These are phyloP conservation scores for Xylariales sp. DNA, from an alignment of 2,329 filamentous ascomycete genomes.

Conservation along the genomic window DNA sequence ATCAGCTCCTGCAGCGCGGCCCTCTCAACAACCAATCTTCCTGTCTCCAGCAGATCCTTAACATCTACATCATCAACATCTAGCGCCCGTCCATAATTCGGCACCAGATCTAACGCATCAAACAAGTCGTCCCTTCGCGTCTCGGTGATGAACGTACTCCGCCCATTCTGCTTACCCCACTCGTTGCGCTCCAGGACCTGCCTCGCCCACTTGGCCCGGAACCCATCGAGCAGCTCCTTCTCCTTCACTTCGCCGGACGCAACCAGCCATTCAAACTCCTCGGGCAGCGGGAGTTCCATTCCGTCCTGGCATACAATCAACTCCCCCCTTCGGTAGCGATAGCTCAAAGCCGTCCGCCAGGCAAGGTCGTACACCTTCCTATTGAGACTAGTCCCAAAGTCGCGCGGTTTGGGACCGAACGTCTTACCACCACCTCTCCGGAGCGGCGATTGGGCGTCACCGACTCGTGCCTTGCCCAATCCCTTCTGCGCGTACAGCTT, in stretches of 20 bases:
- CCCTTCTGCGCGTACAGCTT: slow-evolving; percentile 90
- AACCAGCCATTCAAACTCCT: slow-evolving; percentile 41
- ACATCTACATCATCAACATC: slow-evolving; percentile 81
- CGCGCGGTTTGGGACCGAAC: slow-evolving; percentile 85
- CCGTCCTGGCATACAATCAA: slow-evolving; percentile 78
- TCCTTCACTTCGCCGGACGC: slow-evolving; percentile 31
- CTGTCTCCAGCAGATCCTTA: slow-evolving; percentile 85
- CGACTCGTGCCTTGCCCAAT: slow-evolving; percentile 71
- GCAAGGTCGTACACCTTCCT: slow-evolving; percentile 92
- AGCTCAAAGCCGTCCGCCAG: slow-evolving; percentile 89
- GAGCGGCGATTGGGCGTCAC: slow-evolving; percentile 77
- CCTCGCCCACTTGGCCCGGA: slow-evolving; percentile 57
- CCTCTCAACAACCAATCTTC: slow-evolving; percentile 82
- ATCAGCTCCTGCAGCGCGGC: slow-evolving; percentile 73
- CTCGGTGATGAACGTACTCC: slow-evolving; percentile 71
- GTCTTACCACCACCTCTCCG: slow-evolving; percentile 79
- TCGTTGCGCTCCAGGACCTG: slow-evolving; percentile 67
- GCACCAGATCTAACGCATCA: slow-evolving; percentile 58
- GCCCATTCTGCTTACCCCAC: slow-evolving; percentile 62
- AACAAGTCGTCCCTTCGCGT: slow-evolving; percentile 58
- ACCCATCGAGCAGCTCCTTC: slow-evolving; percentile 48
- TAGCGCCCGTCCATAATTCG: slow-evolving; percentile 64
- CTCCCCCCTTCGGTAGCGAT: slow-evolving; percentile 83
- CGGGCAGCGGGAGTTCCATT: slow-evolving; percentile 59
- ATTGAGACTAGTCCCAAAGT: slow-evolving; percentile 80